Evolutionary conservation across 83 land plant species (phyloP), one percentile per base, ranked within the genome.

Genomic region (Thuja plicata): DNA sequence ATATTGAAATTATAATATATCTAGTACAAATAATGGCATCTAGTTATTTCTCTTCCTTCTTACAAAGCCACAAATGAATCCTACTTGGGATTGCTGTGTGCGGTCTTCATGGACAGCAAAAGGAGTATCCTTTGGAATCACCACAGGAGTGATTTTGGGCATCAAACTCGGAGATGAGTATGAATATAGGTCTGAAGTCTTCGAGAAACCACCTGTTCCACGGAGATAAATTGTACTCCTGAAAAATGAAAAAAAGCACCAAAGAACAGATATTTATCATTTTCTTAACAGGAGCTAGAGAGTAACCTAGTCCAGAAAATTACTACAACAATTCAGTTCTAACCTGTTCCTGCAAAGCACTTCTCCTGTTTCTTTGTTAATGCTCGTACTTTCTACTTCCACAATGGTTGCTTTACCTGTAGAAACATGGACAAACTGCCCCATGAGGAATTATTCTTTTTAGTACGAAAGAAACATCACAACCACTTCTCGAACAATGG

Each of bases 151-250:
- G 80, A 70, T 79, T 52, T 92, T 90, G 30, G 88, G 81, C 19
- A 91, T 35, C 48, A 92, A 93, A 88, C 98, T 93, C 30, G 91
- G 92, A 74, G 93, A 57, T 17, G 87, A 55, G 90, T 94, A 98
- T 17, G 99, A 94, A 89, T 90, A 98, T 46, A 92, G 94, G 3
- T 87, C 87, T 87, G 95, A 91, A 32, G 94, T 92, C 78, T 92
- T 92, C 79, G 99, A 98, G 90, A 98, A 98, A 43, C 99, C 99
- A 84, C 99, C 99, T 86, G 97, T 97, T 88, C 99, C 99, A 17
- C 99, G 95, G 70, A 98, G 90, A 91, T 92, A 98, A 78, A 92
- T 5, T 43, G 97, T 93, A 60, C 32, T 91, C 91, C 98, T 95
- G 90, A 83, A 91, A 40, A 45, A 16, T 52, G 43, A 43, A 10